Evolutionary conservation across 352 stramenopile species (phyloP).

Genomic region (Achlya hypogyna): DNA sequence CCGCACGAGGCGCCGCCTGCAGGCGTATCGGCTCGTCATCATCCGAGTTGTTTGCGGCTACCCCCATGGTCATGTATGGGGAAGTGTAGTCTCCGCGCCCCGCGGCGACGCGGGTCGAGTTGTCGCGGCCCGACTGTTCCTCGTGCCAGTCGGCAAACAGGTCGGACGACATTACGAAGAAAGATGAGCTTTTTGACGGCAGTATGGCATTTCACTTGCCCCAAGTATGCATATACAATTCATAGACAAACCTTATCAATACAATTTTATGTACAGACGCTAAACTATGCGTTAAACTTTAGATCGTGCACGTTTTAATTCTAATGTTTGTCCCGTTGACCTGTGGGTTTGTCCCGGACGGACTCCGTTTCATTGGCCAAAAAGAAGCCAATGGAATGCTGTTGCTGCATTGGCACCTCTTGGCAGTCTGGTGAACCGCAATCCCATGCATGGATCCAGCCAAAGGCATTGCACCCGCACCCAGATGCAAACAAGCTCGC

Average conservation of each 20-base stretch:
- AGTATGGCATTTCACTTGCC: background rate
- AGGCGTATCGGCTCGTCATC: constrained; percentile 38
- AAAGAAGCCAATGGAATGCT: too few species aligned
- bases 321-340: too few species aligned
- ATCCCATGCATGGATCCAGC: too few species aligned
- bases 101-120: constrained; percentile 4
- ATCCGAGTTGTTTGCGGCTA: constrained; percentile 27
- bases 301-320: background rate
- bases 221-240: background rate
- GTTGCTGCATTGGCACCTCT: too few species aligned
- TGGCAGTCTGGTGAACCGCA: too few species aligned
- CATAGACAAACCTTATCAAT: background rate
- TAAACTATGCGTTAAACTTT: background rate
- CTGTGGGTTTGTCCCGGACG: too few species aligned
- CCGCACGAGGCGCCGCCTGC: background rate
- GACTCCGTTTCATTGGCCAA: too few species aligned
- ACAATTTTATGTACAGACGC: background rate
- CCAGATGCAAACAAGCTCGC: too few species aligned
- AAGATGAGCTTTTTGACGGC: constrained; percentile 19
- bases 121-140: constrained; percentile 39
- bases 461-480: too few species aligned
- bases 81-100: constrained; percentile 16
- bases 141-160: constrained; percentile 86
- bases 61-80: constrained; percentile 23
- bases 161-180: constrained; percentile 64